Conservation (phyloP, 2,329 filamentous ascomycete species). For the Alternaria sp. region DNA sequence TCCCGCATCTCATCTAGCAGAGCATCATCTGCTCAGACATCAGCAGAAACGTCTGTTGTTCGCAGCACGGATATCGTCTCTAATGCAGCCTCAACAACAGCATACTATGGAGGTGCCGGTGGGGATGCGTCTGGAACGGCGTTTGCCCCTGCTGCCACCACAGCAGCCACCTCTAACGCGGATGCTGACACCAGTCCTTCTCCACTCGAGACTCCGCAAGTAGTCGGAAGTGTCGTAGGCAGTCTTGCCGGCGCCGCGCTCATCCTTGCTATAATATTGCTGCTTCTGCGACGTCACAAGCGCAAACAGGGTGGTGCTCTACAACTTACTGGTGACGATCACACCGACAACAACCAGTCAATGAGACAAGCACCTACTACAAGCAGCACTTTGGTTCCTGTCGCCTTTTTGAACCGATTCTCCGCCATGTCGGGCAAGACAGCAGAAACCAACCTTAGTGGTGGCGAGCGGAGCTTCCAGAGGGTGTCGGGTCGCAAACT, state of each 20-base stretch:
- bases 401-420: conserved; percentile 50
- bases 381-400: conserved; percentile 50
- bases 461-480: conserved; percentile 56
- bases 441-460: conserved; percentile 48
- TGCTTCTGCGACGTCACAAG: conserved; percentile 64
- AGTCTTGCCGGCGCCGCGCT: conserved; percentile 67
- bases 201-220: conserved; percentile 59
- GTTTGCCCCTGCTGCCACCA: conserved; percentile 23
- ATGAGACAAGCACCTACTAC: conserved; percentile 52
- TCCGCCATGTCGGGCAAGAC: conserved; percentile 51
- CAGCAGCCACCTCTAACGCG: conserved; percentile 19
- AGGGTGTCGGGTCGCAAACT: conserved; percentile 60
- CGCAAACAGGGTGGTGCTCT: conserved; percentile 43
- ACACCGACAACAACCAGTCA: conserved; percentile 40
- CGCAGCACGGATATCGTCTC: conserved; percentile 24
- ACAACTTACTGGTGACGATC: conserved; percentile 42
- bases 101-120: conserved; percentile 19
- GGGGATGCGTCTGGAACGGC: conserved; percentile 29
- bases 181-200: conserved; percentile 23
- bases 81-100: conserved; percentile 15
- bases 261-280: conserved; percentile 60
- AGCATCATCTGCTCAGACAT: conserved; percentile 17
- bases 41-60: conserved; percentile 21
- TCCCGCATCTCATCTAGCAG: conserved; percentile 21
- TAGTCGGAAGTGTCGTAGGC: conserved; percentile 71